Evolutionary conservation across 2,329 filamentous ascomycete genomes (phyloP).

Genomic region (Pestalotiopsis sp.): DNA sequence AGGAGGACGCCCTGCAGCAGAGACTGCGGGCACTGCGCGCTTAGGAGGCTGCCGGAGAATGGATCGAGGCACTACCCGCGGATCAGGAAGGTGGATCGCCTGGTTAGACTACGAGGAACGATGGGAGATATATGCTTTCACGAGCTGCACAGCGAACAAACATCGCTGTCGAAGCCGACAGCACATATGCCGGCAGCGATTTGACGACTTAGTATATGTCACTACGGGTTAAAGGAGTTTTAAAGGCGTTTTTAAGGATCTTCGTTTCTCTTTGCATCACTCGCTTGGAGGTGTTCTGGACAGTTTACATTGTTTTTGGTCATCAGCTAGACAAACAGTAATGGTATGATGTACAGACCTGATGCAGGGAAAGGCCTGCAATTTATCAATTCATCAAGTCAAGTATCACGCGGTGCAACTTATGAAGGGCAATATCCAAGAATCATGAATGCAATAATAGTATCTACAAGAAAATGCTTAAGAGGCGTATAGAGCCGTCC

Average conservation of each 20-base stretch:
- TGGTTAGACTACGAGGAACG: not conserved
- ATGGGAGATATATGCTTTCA: not conserved
- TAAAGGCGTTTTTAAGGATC: not conserved
- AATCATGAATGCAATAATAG: no score
- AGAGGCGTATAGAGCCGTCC: no score
- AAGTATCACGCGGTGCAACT: not conserved
- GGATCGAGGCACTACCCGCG: not conserved
- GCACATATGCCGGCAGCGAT: not conserved
- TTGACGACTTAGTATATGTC: not conserved
- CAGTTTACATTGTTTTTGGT: not conserved
- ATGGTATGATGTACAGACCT: not conserved
- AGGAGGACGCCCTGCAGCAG: slow-evolving; percentile 15
- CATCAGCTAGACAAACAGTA: not conserved
- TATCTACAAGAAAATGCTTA: not conserved
- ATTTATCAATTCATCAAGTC: no score
- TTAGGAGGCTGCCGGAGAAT: not conserved
- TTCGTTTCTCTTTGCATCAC: slow-evolving; percentile 1
- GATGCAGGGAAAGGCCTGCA: no score
- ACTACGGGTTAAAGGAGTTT: slow-evolving; percentile 1
- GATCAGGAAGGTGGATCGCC: not conserved
- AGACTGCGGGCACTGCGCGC: slow-evolving; percentile 9
- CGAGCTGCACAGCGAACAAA: not conserved
- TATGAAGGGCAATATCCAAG: not conserved
- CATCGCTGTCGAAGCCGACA: not conserved
- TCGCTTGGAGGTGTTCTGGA: slow-evolving; percentile 1